Conservation (phyloP, 2,329 filamentous ascomycete species). For the Uncinocarpus reesii region DNA sequence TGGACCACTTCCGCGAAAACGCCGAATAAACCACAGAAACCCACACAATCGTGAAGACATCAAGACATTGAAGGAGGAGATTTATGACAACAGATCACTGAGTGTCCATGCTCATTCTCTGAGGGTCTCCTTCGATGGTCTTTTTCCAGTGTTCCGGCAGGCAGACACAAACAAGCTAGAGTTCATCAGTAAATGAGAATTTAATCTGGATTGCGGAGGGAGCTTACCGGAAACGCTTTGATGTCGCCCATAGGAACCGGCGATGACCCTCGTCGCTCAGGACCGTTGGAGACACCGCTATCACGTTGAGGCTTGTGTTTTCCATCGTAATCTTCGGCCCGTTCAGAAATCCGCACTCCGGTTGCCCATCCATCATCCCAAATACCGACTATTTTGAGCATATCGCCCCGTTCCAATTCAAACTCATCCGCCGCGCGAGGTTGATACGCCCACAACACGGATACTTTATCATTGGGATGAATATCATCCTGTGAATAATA, state of each 20-base stretch:
- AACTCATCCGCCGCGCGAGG: constrained; percentile 91
- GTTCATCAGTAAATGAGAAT: not conserved
- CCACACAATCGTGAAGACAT: constrained; percentile 10
- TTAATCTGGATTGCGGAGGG: not conserved
- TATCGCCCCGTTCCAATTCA: constrained; percentile 82
- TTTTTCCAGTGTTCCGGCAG: constrained; percentile 92
- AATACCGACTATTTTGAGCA: constrained; percentile 96
- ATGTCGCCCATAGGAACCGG: constrained; percentile 67
- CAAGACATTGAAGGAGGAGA: constrained; percentile 1
- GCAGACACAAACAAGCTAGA: constrained; percentile 75
- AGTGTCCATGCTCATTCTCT: constrained; percentile 9
- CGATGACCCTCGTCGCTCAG: constrained; percentile 50
- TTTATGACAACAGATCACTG: not conserved
- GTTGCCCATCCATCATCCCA: constrained; percentile 99
- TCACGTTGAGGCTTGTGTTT: constrained; percentile 70
- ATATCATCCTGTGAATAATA: constrained; percentile 98
- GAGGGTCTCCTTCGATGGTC: constrained; percentile 75
- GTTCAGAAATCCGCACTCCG: constrained; percentile 69
- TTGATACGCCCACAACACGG: constrained; percentile 93
- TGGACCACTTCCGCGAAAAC: constrained; percentile 6
- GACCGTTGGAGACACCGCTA: constrained; percentile 81
- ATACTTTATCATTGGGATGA: constrained; percentile 77
- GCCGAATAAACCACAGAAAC: constrained; percentile 1
- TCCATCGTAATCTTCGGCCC: constrained; percentile 79
- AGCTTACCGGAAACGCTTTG: constrained; percentile 71